Evolutionary conservation across 345 rosid species (phyloP).

Genomic region (Sonneratia alba): DNA sequence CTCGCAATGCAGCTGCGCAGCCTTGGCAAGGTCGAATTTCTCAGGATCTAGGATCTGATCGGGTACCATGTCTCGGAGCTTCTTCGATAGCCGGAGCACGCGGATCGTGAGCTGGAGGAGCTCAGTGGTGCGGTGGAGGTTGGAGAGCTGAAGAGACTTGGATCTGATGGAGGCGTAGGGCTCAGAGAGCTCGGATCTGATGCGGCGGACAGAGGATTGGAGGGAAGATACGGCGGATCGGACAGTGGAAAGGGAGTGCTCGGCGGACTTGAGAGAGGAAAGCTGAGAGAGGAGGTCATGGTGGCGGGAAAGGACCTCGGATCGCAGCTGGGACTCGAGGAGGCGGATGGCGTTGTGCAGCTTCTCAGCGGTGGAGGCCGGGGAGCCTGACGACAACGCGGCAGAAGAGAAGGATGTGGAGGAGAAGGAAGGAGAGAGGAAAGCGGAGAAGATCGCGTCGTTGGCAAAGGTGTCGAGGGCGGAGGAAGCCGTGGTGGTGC

Average conservation of each 20-base stretch:
- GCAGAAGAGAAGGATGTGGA: slow-evolving; percentile 86
- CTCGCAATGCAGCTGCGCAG: slow-evolving; percentile 87
- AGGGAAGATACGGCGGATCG: slow-evolving; percentile 82
- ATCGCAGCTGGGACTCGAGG: slow-evolving; percentile 85
- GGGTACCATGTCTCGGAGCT: slow-evolving; percentile 69
- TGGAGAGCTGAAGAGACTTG: slow-evolving; percentile 59
- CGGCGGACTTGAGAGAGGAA: slow-evolving; percentile 80
- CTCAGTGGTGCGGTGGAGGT: slow-evolving; percentile 63
- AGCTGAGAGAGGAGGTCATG: slow-evolving; percentile 73
- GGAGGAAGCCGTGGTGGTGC: slow-evolving; percentile 22
- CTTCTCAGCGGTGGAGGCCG: slow-evolving; percentile 96
- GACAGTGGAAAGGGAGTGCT: slow-evolving; percentile 70
- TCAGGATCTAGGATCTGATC: slow-evolving; percentile 51
- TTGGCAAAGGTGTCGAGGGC: slow-evolving; percentile 63
- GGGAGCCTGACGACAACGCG: slow-evolving; percentile 95
- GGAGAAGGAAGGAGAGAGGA: slow-evolving; percentile 84
- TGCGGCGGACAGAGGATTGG: slow-evolving; percentile 69
- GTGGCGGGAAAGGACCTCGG: slow-evolving; percentile 85
- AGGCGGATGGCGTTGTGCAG: slow-evolving; percentile 91
- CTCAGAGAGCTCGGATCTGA: slow-evolving; percentile 83
- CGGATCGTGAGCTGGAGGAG: slow-evolving; percentile 79
- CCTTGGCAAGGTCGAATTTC: slow-evolving; percentile 80
- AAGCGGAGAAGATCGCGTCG: slow-evolving; percentile 69
- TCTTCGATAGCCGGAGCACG: slow-evolving; percentile 53
- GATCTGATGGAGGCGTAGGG: slow-evolving; percentile 61